A percentile compares a stretch with the other conserved stretches of the same genome.
phyloP scores from a whole-genome alignment of 139 green algal genomes.

The Haematococcus lacustris region DNA sequence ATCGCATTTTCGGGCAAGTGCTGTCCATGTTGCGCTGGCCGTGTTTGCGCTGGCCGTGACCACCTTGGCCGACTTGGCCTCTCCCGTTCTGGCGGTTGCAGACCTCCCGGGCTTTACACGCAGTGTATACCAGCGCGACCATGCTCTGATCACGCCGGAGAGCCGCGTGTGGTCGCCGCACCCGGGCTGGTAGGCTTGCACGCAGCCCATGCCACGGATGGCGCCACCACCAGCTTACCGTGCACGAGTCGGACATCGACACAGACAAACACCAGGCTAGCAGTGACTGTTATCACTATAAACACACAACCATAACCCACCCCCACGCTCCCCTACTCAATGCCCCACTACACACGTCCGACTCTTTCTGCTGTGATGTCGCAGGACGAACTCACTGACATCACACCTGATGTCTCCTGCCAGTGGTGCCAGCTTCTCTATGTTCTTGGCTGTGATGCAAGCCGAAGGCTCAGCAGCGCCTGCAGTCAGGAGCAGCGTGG shows the following conservation, averaged over 20 bases:
- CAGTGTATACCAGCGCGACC: constrained; percentile 68
- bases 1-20: too few species aligned
- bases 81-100: constrained; percentile 5
- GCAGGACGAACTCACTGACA: constrained; percentile 56
- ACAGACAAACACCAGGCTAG: neutral
- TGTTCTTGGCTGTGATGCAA: constrained; percentile 73
- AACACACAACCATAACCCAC: neutral
- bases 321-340: neutral
- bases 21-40: too few species aligned
- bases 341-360: neutral
- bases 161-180: constrained; percentile 59
- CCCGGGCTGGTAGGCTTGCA: constrained; percentile 44
- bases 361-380: neutral
- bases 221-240: neutral
- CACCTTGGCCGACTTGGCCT: too few species aligned
- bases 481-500: constrained; percentile 5
- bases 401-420: constrained; percentile 74
- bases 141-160: constrained; percentile 86
- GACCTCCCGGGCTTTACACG: constrained; percentile 88
- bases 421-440: constrained; percentile 78
- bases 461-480: constrained; percentile 14
- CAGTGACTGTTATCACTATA: neutral
- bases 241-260: neutral
- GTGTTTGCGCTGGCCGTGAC: too few species aligned
- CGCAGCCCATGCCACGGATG: neutral